Conservation (phyloP, 1,284 basidiomycete genomes). For the Acaromyces ingoldii region DNA sequence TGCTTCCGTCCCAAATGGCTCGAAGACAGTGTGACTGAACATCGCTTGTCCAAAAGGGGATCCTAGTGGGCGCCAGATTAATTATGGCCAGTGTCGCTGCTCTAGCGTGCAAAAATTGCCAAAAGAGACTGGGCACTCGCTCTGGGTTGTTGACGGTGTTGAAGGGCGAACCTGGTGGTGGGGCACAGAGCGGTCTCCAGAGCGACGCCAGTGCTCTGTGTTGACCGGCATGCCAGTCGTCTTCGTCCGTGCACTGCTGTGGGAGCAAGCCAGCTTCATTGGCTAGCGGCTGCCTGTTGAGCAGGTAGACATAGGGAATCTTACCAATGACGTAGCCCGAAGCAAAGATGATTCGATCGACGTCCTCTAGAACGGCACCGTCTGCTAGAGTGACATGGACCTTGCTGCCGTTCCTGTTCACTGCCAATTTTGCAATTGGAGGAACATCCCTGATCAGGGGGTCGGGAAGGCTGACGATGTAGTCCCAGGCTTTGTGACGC, state of each 20-base stretch:
- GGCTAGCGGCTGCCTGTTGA: not conserved
- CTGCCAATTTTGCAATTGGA: conserved; percentile 13
- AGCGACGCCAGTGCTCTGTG: not conserved
- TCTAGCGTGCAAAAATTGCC: not conserved
- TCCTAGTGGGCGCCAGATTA: not conserved
- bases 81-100: not conserved
- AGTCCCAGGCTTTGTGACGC: conserved; percentile 13
- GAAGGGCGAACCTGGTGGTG: not conserved
- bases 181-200: not conserved
- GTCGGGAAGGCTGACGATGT: conserved; percentile 29
- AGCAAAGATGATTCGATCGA: not conserved
- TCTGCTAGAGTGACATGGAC: not conserved
- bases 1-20: not conserved
- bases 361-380: not conserved
- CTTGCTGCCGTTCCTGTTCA: not conserved
- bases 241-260: not conserved
- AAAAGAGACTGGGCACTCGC: not conserved
- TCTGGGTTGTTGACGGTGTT: not conserved
- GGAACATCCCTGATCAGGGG: conserved; percentile 33
- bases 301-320: not conserved
- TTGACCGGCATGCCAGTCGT: not conserved
- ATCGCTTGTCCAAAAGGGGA: not conserved
- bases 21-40: not conserved
- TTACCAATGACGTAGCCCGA: not conserved
- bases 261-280: not conserved